These are phyloP conservation scores for Starmerella powellii DNA, from an alignment of 805 yeast genomes.

Conservation along the genomic window DNA sequence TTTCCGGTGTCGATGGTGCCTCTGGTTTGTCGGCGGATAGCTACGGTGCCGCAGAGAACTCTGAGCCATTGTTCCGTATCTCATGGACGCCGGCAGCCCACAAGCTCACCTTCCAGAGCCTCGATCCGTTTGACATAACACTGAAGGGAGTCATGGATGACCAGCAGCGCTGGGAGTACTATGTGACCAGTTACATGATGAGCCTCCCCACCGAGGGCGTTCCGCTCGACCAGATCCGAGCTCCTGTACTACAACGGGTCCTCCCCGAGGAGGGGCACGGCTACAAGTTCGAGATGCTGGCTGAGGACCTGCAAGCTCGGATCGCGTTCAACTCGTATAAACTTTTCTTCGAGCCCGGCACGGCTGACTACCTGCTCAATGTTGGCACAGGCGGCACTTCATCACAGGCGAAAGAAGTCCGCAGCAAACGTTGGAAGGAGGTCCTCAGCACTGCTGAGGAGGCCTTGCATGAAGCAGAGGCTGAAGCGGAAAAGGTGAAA, in stretches of 20 bases:
- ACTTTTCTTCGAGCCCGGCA: conserved; percentile 64
- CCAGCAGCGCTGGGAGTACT: conserved; percentile 84
- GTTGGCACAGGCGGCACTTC: conserved; percentile 7
- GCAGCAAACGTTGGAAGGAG: conserved; percentile 17
- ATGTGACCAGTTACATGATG: conserved; percentile 82
- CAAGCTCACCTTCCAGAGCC: conserved; percentile 60
- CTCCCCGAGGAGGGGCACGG: conserved; percentile 25
- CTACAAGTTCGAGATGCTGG: conserved; percentile 40
- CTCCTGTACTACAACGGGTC: conserved; percentile 60
- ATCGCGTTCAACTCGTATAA: conserved; percentile 68
- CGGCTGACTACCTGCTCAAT: conserved; percentile 56
- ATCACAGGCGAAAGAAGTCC: conserved; percentile 5
- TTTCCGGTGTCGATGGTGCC: conserved; percentile 33
- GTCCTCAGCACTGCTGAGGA: conserved; percentile 12
- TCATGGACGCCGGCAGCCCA: conserved; percentile 46
- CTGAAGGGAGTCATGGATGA: conserved; percentile 55
- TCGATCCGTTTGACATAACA: conserved; percentile 80
- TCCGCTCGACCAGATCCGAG: conserved; percentile 55
- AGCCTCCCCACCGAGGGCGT: conserved; percentile 97
- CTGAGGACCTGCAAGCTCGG: conserved; percentile 63
- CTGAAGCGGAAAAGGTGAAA: conserved; percentile 1
- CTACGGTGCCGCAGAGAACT: conserved; percentile 34
- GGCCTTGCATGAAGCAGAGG: conserved; percentile 16
- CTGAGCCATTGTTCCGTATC: conserved; percentile 83
- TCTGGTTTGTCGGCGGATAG: conserved; percentile 1